These are phyloP conservation scores for Blepharisma stoltei DNA, from an alignment of 73 alveolate species.

Conservation along the genomic window DNA sequence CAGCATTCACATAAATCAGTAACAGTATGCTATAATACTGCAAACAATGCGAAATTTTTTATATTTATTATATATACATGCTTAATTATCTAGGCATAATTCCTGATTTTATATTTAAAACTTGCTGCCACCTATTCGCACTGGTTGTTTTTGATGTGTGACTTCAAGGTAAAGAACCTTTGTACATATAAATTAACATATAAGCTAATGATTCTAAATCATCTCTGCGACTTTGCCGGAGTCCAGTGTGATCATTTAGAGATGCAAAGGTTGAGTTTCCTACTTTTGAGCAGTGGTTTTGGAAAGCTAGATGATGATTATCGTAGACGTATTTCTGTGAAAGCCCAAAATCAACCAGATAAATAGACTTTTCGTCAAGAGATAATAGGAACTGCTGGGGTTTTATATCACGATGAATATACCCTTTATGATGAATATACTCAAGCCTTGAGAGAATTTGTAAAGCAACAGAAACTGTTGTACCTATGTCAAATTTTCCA, in stretches of 20 bases:
- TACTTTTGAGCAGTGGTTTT: neutral
- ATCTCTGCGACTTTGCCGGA: slow-evolving; percentile 43
- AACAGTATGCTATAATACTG: too few relatives aligned
- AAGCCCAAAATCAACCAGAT: slow-evolving; percentile 12
- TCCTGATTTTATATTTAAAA: neutral
- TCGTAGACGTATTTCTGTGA: neutral
- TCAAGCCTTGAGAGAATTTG: slow-evolving; percentile 43
- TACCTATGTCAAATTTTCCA: slow-evolving; percentile 33
- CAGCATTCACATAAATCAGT: slow-evolving; percentile 41
- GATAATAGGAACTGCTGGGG: slow-evolving; percentile 51
- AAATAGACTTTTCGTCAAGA: neutral
- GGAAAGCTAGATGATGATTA: slow-evolving; percentile 2
- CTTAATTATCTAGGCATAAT: too few relatives aligned
- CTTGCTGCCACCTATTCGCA: neutral
- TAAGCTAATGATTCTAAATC: slow-evolving; percentile 52
- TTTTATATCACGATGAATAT: slow-evolving; percentile 56
- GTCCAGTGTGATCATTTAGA: slow-evolving; percentile 12
- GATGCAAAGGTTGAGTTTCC: slow-evolving; percentile 29
- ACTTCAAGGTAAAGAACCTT: slow-evolving; percentile 51
- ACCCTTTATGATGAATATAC: slow-evolving; percentile 54
- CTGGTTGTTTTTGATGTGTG: neutral
- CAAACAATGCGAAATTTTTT: too few relatives aligned
- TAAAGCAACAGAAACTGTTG: slow-evolving; percentile 24
- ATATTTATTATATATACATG: too few relatives aligned
- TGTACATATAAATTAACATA: slow-evolving; percentile 30